These are phyloP conservation scores for Citrus inodora DNA, from an alignment of 345 rosid species.

Conservation along the genomic window DNA sequence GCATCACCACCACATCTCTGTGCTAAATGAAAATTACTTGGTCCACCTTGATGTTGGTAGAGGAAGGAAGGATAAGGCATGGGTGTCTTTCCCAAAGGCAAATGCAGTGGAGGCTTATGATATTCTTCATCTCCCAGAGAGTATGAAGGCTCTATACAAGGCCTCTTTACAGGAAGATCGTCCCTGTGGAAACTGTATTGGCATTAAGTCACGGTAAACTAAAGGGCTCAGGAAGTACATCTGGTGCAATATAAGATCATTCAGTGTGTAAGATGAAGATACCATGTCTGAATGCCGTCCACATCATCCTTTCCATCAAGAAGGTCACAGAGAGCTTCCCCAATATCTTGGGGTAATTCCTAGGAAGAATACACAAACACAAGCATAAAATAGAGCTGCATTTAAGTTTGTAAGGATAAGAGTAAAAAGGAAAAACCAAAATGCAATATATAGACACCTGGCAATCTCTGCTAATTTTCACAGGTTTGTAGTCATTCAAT, in stretches of 20 bases:
- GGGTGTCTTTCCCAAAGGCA: constrained; percentile 41
- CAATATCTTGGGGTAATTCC: constrained; percentile 87
- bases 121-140: constrained; percentile 55
- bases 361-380: constrained; percentile 25
- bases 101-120: constrained; percentile 28
- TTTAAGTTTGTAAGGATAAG: constrained; percentile 1
- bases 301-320: constrained; percentile 60
- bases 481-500: constrained; percentile 87
- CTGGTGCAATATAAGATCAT: constrained; percentile 1
- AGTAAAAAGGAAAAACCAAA: not conserved
- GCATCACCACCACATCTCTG: constrained; percentile 39
- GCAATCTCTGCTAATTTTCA: constrained; percentile 97
- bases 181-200: constrained; percentile 37
- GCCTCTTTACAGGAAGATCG: constrained; percentile 50
- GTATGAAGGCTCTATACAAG: constrained; percentile 50
- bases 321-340: constrained; percentile 90
- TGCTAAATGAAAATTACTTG: constrained; percentile 46
- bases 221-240: constrained; percentile 12
- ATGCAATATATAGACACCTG: constrained; percentile 50
- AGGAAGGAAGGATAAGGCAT: constrained; percentile 43
- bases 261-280: constrained; percentile 11
- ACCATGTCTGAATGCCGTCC: constrained; percentile 52
- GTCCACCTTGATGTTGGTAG: constrained; percentile 57
- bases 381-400: constrained; percentile 1
- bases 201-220: constrained; percentile 14